A percentile compares a stretch with the other conserved stretches of the same genome.
Conservation (phyloP, 495 filamentous ascomycete species). For the Penicillium nucicola region DNA sequence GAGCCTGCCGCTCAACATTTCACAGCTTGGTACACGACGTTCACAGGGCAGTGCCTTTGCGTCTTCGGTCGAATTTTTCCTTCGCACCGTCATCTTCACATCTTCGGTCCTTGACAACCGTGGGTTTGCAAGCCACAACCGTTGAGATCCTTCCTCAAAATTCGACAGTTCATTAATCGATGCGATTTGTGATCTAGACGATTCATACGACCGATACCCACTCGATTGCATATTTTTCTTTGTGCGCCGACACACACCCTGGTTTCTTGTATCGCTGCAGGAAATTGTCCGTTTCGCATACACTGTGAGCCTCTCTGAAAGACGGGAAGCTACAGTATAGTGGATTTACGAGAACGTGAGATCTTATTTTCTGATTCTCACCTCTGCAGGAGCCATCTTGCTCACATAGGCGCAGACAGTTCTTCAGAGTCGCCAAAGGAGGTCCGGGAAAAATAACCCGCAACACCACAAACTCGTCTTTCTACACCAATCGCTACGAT, state of each 20-base stretch:
- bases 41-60: slow-evolving; percentile 20
- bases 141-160: slow-evolving; percentile 3
- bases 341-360: slow-evolving; percentile 32
- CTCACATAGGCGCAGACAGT: slow-evolving; percentile 17
- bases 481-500: slow-evolving; percentile 8
- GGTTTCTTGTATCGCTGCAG: no score
- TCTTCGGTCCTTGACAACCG: slow-evolving; percentile 5
- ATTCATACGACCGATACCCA: background rate
- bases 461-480: slow-evolving; percentile 10
- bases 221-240: background rate
- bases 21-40: slow-evolving; percentile 2
- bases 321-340: slow-evolving; percentile 28
- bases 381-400: slow-evolving; percentile 28
- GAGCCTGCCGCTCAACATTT: background rate
- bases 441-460: slow-evolving; percentile 24
- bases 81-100: background rate
- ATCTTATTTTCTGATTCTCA: slow-evolving; percentile 25
- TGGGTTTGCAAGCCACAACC: slow-evolving; percentile 3
- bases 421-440: slow-evolving; percentile 25
- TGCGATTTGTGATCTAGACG: slow-evolving; percentile 33
- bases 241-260: background rate
- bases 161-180: slow-evolving; percentile 14
- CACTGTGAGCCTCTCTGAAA: slow-evolving; percentile 23
- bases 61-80: slow-evolving; percentile 5
- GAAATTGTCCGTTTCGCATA: background rate